Conservation (phyloP, 2,329 filamentous ascomycete species). For the Triangularia verruculosa region DNA sequence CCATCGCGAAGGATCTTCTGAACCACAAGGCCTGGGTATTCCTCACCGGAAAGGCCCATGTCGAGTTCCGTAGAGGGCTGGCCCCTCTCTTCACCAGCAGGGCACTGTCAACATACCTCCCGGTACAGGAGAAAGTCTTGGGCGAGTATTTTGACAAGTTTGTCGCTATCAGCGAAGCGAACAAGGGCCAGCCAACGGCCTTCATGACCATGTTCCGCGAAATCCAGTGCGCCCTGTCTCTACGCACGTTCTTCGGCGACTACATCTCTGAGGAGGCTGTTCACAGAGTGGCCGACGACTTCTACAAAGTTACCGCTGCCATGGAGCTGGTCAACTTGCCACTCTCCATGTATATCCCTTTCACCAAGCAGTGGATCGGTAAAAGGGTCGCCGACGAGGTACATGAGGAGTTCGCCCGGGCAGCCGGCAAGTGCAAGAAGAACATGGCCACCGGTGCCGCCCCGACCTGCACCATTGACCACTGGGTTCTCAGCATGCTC, state of each 20-base stretch:
- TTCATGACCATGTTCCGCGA: conserved; percentile 75
- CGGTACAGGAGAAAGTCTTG: conserved; percentile 70
- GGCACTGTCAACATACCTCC: conserved; percentile 68
- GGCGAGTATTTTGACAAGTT: conserved; percentile 65
- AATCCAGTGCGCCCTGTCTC: conserved; percentile 74
- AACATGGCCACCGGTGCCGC: conserved; percentile 68
- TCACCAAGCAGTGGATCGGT: conserved; percentile 72
- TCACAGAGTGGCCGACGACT: conserved; percentile 74
- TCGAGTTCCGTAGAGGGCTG: conserved; percentile 74
- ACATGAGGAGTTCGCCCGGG: conserved; percentile 66
- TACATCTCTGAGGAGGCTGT: conserved; percentile 71
- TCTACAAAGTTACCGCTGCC: conserved; percentile 73
- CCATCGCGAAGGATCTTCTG: conserved; percentile 71
- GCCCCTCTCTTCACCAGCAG: conserved; percentile 72
- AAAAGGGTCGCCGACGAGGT: conserved; percentile 73
- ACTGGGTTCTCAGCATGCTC: conserved; percentile 72
- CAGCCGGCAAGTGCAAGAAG: conserved; percentile 67
- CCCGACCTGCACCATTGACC: conserved; percentile 72
- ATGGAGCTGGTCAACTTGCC: conserved; percentile 80
- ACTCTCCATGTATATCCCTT: conserved; percentile 65
- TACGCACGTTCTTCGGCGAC: conserved; percentile 75
- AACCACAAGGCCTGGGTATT: conserved; percentile 76
- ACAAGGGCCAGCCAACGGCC: conserved; percentile 54
- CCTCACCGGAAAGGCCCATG: conserved; percentile 70
- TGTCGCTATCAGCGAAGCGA: conserved; percentile 53